These are phyloP conservation scores for Vinca minor DNA, from an alignment of 257 asterid species.

Conservation along the genomic window DNA sequence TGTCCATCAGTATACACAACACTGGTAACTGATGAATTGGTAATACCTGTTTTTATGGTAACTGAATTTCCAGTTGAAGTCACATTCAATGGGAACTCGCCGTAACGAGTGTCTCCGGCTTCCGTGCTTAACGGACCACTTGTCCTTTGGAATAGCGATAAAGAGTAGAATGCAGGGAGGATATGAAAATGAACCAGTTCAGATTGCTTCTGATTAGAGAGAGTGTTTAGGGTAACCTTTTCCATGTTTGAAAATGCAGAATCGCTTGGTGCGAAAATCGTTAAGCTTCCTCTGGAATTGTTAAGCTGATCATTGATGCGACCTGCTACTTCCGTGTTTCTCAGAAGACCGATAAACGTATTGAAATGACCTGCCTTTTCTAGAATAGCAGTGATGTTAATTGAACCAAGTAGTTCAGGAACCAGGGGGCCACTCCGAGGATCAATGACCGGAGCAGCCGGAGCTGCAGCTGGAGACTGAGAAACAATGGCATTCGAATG, in stretches of 20 bases:
- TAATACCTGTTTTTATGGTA: slow-evolving; percentile 43
- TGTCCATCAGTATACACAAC: slow-evolving; percentile 36
- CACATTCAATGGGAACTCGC: slow-evolving; percentile 35
- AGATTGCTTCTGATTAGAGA: slow-evolving; percentile 30
- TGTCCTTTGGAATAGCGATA: slow-evolving; percentile 38
- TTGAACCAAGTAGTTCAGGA: slow-evolving; percentile 37
- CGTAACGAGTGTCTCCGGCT: slow-evolving; percentile 37
- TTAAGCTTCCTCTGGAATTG: slow-evolving; percentile 40
- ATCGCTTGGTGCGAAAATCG: slow-evolving; percentile 37
- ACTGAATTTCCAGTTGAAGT: slow-evolving; percentile 33
- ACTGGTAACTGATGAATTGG: slow-evolving; percentile 33
- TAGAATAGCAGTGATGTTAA: slow-evolving; percentile 45
- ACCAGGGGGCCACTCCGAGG: slow-evolving; percentile 22
- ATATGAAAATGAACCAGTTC: slow-evolving; percentile 42
- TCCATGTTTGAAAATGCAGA: slow-evolving; percentile 36
- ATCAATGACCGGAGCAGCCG: slow-evolving; percentile 11
- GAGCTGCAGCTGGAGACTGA: slow-evolving; percentile 20
- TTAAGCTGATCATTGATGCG: slow-evolving; percentile 45
- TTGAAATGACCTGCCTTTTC: slow-evolving; percentile 41
- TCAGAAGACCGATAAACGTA: slow-evolving; percentile 43
- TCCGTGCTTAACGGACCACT: slow-evolving; percentile 47
- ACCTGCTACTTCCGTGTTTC: slow-evolving; percentile 38
- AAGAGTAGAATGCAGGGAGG: slow-evolving; percentile 29
- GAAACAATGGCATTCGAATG: slow-evolving; percentile 16
- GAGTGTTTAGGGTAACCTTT: slow-evolving; percentile 36